Base-by-base conservation (phyloP, 768 basidiomycete species). In the Pseudohyphozyma bogoriensis region DNA sequence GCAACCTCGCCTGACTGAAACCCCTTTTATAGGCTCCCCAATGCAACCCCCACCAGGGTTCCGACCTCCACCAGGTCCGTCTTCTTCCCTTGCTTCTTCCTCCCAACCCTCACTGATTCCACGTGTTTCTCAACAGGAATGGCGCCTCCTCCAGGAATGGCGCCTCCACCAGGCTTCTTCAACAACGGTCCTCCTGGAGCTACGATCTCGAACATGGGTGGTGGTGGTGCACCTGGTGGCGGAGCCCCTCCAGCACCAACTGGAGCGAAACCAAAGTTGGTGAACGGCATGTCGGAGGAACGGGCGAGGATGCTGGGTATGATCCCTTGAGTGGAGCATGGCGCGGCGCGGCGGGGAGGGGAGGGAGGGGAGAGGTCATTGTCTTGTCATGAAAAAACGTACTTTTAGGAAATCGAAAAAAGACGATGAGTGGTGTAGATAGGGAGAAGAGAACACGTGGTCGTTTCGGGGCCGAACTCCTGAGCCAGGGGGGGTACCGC, bases 231-330 rank as follows among this genome's bases (percentile, higher is more conserved):
- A 20, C 29, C 37, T 9, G 28, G 42, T 3, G 50, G 33, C n/a
- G 39, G 47, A 7, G n/a, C 28, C 20, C 5, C 51, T 7, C 37
- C 6, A 28, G 52, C 18, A 15, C 35, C 26, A 26, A 31, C 7
- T 22, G 39, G 28, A 20, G 42, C 6, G 15, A 26, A 20, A 26
- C 15, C 24, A 29, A 29, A 61, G 57, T 31, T 65, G 11, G 55
- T 65, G 45, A 66, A 62, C 20, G 65, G 65, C 12, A 29, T 66
- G 51, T 59, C 59, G 31, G 58, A 58, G 12, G 65, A 66, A 18
- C 45, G 65, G 29, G 65, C 65, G 33, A 44, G 52, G 55, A 66
- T 66, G 65, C 32, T 66, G 12, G 65, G 65, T 2, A 35, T 66
- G 40, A 57, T 66, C 15, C n/a, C n/a, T n/a, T n/a, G n/a, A n/a